These are phyloP conservation scores for Vigna radiata DNA, from an alignment of 306 rosid genomes.

Conservation along the genomic window DNA sequence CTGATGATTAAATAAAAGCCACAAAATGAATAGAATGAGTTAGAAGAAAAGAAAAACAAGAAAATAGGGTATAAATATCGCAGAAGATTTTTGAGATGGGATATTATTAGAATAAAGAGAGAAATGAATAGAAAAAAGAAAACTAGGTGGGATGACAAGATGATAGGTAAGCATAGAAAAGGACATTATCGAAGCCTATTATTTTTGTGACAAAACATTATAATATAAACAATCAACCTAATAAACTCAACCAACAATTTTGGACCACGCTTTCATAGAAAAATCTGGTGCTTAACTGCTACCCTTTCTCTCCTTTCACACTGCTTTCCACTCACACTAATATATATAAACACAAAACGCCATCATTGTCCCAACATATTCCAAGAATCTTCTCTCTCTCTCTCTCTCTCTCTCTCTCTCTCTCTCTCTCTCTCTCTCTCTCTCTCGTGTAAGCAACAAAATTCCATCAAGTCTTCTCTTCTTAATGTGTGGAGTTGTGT, in stretches of 20 bases:
- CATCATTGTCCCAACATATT: constrained; percentile 55
- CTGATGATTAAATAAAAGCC: neutral
- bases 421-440: neutral
- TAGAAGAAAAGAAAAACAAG: neutral
- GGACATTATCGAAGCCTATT: constrained; percentile 34
- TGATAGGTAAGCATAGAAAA: constrained; percentile 45
- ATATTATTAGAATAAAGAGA: constrained; percentile 26
- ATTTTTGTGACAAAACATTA: constrained; percentile 15
- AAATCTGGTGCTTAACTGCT: constrained; percentile 61
- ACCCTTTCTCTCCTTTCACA: constrained; percentile 36
- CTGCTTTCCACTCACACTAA: constrained; percentile 14
- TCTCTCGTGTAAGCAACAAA: constrained; percentile 29
- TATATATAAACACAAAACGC: constrained; percentile 38
- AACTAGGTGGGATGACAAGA: constrained; percentile 25
- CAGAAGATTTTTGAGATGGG: constrained; percentile 42
- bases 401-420: constrained; percentile 41
- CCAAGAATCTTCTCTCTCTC: constrained; percentile 66
- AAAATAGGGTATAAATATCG: constrained; percentile 36
- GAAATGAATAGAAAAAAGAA: constrained; percentile 31
- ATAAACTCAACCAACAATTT: constrained; percentile 55
- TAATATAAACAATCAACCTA: constrained; percentile 26
- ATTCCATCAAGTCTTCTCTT: constrained; percentile 14
- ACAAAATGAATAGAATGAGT: neutral
- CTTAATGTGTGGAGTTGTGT: constrained; percentile 36
- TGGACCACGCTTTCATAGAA: constrained; percentile 71